Base-by-base conservation (phyloP, 176 grass and related monocot species). In the Aegilops speltoides region DNA sequence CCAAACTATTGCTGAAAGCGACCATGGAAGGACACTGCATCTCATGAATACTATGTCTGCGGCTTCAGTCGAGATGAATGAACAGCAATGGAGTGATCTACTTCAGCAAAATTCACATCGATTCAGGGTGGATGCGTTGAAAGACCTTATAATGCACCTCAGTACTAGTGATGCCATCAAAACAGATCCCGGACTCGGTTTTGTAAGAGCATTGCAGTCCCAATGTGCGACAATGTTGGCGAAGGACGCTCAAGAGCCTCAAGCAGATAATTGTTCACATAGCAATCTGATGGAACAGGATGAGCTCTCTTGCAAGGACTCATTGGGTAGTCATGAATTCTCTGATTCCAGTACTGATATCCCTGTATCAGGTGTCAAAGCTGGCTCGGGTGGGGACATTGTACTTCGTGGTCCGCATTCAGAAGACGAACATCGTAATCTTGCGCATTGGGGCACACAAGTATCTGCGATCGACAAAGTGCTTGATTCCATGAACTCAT, bases 401-500 rank as follows among this genome's bases (percentile, higher is more conserved):
- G 68, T 68, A 59, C 33, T 76, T 26, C 59, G 4, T 19, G n/a
- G 10, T 32, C 83, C 20, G 17, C 10, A 22, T 77, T 87, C 52
- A 85, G 85, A 77, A 69, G 43, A 24, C 64, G 68, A 79, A 36
- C 56, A 75, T 25, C 25, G 19, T 37, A 71, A 46, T 28, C 31
- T 89, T 79, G 34, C 29, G 13, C 60, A 20, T 11, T 37, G 73
- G 36, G 31, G 26, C 29, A 28, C 57, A 32, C 63, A 84, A 57
- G 75, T 70, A 86, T 88, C 86, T 70, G 43, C 89, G 50, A 78
- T 85, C 63, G 93, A 95, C 66, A 50, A 84, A 82, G 76, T 83
- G 75, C 90, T 90, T 24, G 80, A 95, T 87, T 88, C 82, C 46
- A 64, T 92, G 66, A 92, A 79, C 73, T 69, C 83, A 26, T 31